These are phyloP conservation scores for Beauveria pseudobassiana DNA, from an alignment of 2,329 filamentous ascomycete genomes.

Conservation along the genomic window DNA sequence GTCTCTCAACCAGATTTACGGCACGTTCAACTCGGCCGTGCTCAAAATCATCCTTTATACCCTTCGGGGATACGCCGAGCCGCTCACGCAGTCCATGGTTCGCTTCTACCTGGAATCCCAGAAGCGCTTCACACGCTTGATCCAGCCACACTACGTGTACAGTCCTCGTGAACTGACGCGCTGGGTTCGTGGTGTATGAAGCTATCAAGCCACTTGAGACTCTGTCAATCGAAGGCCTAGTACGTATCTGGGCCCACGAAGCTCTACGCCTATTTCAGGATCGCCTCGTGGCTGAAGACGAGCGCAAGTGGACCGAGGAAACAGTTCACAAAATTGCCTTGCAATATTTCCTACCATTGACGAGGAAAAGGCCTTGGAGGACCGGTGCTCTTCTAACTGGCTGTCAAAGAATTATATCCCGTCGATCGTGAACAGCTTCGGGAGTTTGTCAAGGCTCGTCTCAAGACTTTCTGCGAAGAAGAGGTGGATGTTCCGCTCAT, in stretches of 20 bases:
- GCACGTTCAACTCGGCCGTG: conserved; percentile 92
- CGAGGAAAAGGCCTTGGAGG: conserved; percentile 81
- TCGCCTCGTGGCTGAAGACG: conserved; percentile 87
- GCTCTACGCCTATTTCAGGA: conserved; percentile 95
- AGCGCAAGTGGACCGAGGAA: conserved; percentile 91
- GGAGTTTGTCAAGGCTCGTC: conserved; percentile 93
- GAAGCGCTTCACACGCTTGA: conserved; percentile 86
- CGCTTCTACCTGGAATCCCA: conserved; percentile 94
- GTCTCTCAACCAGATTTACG: conserved; percentile 94
- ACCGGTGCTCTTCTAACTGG: conserved; percentile 98
- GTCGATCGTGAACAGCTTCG: conserved; percentile 92
- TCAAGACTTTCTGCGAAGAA: conserved; percentile 98
- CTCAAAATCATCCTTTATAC: conserved; percentile 96
- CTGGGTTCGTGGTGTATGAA: conserved; percentile 95
- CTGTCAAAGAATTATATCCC: conserved; percentile 94
- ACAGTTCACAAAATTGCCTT: conserved; percentile 78
- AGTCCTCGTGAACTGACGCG: conserved; percentile 95
- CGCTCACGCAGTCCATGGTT: conserved; percentile 96
- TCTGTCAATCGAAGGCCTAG: conserved; percentile 79
- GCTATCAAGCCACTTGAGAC: conserved; percentile 88
- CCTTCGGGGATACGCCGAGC: conserved; percentile 88
- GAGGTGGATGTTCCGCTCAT: conserved; percentile 98
- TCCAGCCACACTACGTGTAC: conserved; percentile 98
- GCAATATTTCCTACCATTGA: conserved; percentile 92
- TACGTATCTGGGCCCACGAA: conserved; percentile 97